A percentile compares a stretch with the other conserved stretches of the same genome.
These are phyloP conservation scores for Stephania japonica DNA, from an alignment of 164 flowering plant species.

Conservation along the genomic window DNA sequence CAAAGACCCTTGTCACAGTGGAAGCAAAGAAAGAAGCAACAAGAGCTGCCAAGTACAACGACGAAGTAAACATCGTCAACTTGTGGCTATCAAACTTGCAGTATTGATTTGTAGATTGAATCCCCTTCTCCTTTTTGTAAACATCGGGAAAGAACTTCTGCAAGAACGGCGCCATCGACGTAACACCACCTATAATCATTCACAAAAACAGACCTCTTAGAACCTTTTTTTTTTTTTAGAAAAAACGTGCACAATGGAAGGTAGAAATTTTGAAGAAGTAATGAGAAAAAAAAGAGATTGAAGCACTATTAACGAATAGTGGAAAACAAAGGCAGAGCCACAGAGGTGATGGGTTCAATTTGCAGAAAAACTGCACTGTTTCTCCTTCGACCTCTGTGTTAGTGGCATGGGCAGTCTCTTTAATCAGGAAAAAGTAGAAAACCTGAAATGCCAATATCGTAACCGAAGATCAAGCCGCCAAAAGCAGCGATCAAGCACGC, in stretches of 20 bases:
- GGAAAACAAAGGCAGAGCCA: no score
- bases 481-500: constrained; percentile 23
- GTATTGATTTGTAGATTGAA: constrained; percentile 23
- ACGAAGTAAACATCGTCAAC: constrained; percentile 29
- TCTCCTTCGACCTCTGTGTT: no score
- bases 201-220: neutral
- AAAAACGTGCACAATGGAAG: neutral
- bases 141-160: constrained; percentile 27
- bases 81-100: constrained; percentile 24
- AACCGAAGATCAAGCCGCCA: constrained; percentile 32
- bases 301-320: no score
- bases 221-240: no score
- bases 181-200: constrained; percentile 28
- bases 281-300: neutral
- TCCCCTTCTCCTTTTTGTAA: constrained; percentile 8
- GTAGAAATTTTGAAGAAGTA: no score
- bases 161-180: constrained; percentile 29
- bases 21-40: constrained; percentile 28
- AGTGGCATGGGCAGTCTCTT: no score
- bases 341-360: neutral
- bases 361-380: neutral
- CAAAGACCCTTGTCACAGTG: constrained; percentile 20
- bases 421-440: neutral
- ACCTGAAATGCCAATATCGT: constrained; percentile 32
- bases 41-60: constrained; percentile 28